Conservation (phyloP, 768 basidiomycete genomes). For the Saitozyma podzolica region DNA sequence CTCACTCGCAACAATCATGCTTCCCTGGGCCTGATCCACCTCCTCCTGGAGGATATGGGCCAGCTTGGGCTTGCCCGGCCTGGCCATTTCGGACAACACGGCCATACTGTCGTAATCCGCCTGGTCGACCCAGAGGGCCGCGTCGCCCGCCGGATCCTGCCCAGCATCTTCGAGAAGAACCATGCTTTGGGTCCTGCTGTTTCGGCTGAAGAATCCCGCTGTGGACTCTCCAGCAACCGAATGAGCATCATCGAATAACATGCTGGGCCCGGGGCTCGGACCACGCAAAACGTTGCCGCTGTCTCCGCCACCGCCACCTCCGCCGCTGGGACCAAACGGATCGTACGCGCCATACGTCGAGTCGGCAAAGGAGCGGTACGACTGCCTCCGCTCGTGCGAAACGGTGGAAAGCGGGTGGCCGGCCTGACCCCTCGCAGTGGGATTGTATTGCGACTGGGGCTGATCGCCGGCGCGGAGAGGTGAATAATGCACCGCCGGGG, state of each 20-base stretch:
- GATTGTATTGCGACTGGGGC: neutral
- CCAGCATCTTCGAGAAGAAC: conserved; percentile 37
- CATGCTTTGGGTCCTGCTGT: conserved; percentile 43
- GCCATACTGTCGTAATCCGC: conserved; percentile 64
- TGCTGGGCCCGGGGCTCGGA: too few relatives aligned
- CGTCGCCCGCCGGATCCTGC: conserved; percentile 18
- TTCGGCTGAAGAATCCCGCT: conserved; percentile 18
- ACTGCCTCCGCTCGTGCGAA: neutral
- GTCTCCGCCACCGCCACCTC: neutral
- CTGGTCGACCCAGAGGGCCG: conserved; percentile 56
- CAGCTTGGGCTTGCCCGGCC: conserved; percentile 68
- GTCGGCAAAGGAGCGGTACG: conserved; percentile 26
- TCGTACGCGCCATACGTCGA: conserved; percentile 37
- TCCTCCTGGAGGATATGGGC: conserved; percentile 67
- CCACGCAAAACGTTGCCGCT: too few relatives aligned
- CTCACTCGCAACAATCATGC: conserved; percentile 70
- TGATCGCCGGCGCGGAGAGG: neutral
- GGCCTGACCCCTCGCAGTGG: neutral
- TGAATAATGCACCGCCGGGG: neutral
- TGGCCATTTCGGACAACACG: conserved; percentile 64
- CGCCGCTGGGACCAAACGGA: conserved; percentile 15
- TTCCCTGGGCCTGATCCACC: conserved; percentile 60
- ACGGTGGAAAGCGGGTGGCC: neutral
- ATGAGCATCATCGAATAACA: conserved; percentile 24
- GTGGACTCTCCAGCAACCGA: conserved; percentile 41